Evolutionary conservation across 2,329 filamentous ascomycete species (phyloP), one percentile per base, ranked within the genome.

Genomic region (Nothopassalora personata): DNA sequence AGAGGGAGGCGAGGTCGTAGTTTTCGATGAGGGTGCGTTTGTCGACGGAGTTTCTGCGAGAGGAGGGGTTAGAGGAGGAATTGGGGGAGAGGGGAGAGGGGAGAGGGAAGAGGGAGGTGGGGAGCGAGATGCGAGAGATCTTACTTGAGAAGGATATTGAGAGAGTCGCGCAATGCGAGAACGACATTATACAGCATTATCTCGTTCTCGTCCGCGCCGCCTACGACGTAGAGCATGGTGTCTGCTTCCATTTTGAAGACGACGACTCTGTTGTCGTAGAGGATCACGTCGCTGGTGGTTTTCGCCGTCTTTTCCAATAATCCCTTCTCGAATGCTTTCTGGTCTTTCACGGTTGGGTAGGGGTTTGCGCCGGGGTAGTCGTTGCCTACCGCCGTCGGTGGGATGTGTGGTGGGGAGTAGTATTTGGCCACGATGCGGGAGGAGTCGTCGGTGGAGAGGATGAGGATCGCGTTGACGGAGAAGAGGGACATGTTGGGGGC

Each of bases 181-280:
- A 97, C 86, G 52, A 96, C 92, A 74, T 76, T 96, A 80, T 97
- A 97, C 54, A 99, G 83, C 74, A 99, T 80, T 57, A 99, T 89
- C 79, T 99, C 94, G 76, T 97, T 99, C 83, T 99, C 94, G 55
- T 97, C 91, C 55, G 90, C 83, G 56, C 87, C 86, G 65, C 93
- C 93, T 10, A 99, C 90, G 28, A 97, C 89, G 74, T 97, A 97
- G 49, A 90, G 85, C 88, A 97, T 97, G 58, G 97, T 89, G 75
- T 99, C 94, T 68, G 90, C 91, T 80, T 99, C 94, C 79, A 89
- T 89, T 85, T 99, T 99, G 82, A 97, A 99, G 54, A 97, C 87
- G 57, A 97, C 91, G 62, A 99, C 88, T 70, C 91, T 86, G 79
- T 95, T 95, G 78, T 99, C 94, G 78, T 97, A 97, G 57, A 99